Percentiles rank a stretch among this genome's conserved stretches.
phyloP scores from a whole-genome alignment of 2,329 filamentous ascomycete species.

The Penicillium vulpinum region DNA sequence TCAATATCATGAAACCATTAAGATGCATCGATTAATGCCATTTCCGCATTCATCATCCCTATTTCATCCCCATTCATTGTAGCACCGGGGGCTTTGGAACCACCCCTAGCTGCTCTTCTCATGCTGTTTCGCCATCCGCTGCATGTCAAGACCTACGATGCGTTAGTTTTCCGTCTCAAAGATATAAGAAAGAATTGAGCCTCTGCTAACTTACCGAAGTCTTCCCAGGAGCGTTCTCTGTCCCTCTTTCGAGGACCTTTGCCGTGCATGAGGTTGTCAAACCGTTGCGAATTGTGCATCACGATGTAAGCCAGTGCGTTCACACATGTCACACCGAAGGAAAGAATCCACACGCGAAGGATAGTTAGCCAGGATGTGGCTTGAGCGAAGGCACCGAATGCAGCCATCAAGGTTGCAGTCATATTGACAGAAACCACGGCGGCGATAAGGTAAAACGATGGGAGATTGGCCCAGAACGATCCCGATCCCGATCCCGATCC shows the following conservation, averaged over 20 bases:
- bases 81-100: not conserved
- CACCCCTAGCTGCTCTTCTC: slow-evolving; percentile 71
- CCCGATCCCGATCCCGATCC: slow-evolving; percentile 54
- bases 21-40: not conserved
- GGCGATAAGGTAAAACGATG: slow-evolving; percentile 78
- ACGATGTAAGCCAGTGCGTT: slow-evolving; percentile 83
- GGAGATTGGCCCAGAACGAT: slow-evolving; percentile 86
- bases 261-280: slow-evolving; percentile 92
- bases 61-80: not conserved
- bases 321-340: slow-evolving; percentile 72
- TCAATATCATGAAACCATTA: not conserved
- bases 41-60: not conserved
- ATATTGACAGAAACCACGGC: slow-evolving; percentile 81
- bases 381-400: slow-evolving; percentile 79
- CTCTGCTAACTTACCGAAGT: slow-evolving; percentile 69
- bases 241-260: slow-evolving; percentile 78
- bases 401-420: slow-evolving; percentile 78
- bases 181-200: not conserved
- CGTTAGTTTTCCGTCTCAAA: slow-evolving; percentile 48
- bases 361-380: slow-evolving; percentile 72
- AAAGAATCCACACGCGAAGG: slow-evolving; percentile 88
- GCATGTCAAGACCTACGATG: slow-evolving; percentile 73
- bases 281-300: slow-evolving; percentile 75
- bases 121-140: slow-evolving; percentile 88
- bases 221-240: slow-evolving; percentile 79